Evolutionary conservation across 371 early-diverging fungal genomes (phyloP).

Genomic region (Mortierella sp.): DNA sequence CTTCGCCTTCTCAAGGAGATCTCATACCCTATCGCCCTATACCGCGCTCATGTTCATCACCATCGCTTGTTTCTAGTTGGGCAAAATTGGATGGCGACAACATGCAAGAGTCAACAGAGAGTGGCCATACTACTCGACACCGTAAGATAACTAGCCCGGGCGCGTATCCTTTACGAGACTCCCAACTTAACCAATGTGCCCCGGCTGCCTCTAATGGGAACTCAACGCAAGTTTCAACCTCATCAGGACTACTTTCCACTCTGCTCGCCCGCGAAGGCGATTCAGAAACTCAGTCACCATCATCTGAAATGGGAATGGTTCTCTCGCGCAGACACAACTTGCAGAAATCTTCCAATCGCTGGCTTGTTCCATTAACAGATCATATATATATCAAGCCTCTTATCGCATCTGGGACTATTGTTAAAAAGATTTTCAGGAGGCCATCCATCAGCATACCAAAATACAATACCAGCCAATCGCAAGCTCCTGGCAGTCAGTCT

Average conservation of each 20-base stretch:
- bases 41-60: constrained; percentile 37
- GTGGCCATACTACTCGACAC: constrained; percentile 2
- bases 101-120: not conserved
- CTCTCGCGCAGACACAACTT: constrained; percentile 13
- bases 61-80: constrained; percentile 24
- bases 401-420: constrained; percentile 46
- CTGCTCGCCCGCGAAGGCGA: constrained; percentile 40
- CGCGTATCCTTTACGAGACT: not conserved
- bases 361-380: constrained; percentile 47
- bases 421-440: constrained; percentile 42
- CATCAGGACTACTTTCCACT: constrained; percentile 32
- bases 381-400: constrained; percentile 46
- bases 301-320: constrained; percentile 11
- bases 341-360: constrained; percentile 31
- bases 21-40: not conserved
- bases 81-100: not conserved
- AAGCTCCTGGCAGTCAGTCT: constrained; percentile 7
- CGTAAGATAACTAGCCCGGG: constrained; percentile 22
- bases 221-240: not conserved
- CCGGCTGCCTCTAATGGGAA: not conserved
- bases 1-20: constrained; percentile 2
- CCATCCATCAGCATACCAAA: constrained; percentile 26
- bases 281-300: not conserved
- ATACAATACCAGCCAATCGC: constrained; percentile 25
- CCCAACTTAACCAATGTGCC: not conserved